Evolutionary conservation across 2,329 filamentous ascomycete genomes (phyloP).

Genomic region (Microsporum canis): DNA sequence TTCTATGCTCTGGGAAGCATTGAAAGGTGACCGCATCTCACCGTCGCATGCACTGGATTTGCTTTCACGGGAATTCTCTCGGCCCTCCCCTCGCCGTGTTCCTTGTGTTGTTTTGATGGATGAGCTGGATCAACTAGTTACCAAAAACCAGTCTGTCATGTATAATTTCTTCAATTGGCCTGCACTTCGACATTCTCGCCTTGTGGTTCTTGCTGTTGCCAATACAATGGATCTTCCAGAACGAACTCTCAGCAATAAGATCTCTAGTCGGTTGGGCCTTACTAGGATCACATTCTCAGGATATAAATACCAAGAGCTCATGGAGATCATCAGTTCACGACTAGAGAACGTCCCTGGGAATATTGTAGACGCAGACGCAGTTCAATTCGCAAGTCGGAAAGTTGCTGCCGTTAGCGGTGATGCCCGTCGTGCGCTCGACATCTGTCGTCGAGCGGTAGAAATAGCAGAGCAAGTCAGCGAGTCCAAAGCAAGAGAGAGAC

Average conservation of each 20-base stretch:
- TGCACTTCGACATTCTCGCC: slow-evolving; percentile 72
- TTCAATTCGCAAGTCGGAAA: slow-evolving; percentile 93
- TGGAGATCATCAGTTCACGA: slow-evolving; percentile 94
- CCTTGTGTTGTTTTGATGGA: slow-evolving; percentile 98
- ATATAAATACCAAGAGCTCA: slow-evolving; percentile 92
- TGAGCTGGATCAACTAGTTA: slow-evolving; percentile 93
- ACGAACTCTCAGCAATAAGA: slow-evolving; percentile 93
- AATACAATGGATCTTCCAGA: slow-evolving; percentile 99
- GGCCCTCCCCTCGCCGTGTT: slow-evolving; percentile 78
- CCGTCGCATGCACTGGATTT: slow-evolving; percentile 84
- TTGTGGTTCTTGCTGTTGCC: slow-evolving; percentile 93
- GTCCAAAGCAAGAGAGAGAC: slow-evolving; percentile 11
- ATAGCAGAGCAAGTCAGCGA: slow-evolving; percentile 68
- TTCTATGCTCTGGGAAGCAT: slow-evolving; percentile 84
- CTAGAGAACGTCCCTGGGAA: slow-evolving; percentile 77
- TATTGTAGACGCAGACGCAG: slow-evolving; percentile 82
- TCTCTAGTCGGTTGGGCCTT: slow-evolving; percentile 78
- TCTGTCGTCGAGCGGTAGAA: slow-evolving; percentile 89
- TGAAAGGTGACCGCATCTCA: slow-evolving; percentile 86
- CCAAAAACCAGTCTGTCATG: slow-evolving; percentile 99
- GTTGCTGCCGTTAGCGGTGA: slow-evolving; percentile 94
- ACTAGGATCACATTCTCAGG: slow-evolving; percentile 95
- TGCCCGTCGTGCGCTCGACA: slow-evolving; percentile 81
- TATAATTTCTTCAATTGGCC: slow-evolving; percentile 99
- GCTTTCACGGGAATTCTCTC: slow-evolving; percentile 81